Evolutionary conservation across 2,329 filamentous ascomycete species (phyloP).

Genomic region (Tolypocladium guangdongense): DNA sequence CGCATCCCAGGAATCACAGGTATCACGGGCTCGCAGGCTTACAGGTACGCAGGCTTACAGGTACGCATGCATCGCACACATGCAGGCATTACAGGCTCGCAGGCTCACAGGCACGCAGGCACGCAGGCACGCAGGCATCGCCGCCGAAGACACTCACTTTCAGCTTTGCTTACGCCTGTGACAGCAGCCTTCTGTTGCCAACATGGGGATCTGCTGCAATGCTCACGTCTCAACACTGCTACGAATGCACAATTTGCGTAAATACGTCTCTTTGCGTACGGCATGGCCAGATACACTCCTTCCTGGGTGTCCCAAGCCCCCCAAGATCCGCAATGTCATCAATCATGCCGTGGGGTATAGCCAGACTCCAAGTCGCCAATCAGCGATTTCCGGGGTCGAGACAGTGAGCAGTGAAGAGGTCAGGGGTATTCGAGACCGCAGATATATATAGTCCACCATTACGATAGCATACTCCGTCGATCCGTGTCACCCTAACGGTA

Average conservation of each 20-base stretch:
- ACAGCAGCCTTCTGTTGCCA: too few relatives aligned
- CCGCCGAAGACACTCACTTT: too few relatives aligned
- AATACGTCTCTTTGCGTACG: conserved; percentile 9
- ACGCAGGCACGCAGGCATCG: too few relatives aligned
- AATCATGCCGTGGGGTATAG: conserved; percentile 12
- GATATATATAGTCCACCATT: conserved; percentile 8
- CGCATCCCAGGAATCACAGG: too few relatives aligned
- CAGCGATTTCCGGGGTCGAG: conserved; percentile 2
- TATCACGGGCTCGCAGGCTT: too few relatives aligned
- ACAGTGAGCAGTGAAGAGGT: conserved; percentile 6
- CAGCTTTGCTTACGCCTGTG: too few relatives aligned
- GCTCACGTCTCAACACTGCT: background rate
- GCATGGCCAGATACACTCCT: conserved; percentile 14
- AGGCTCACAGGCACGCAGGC: too few relatives aligned
- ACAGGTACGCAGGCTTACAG: too few relatives aligned
- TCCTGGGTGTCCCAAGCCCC: conserved; percentile 9
- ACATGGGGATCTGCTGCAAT: background rate
- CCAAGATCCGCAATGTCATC: conserved; percentile 8
- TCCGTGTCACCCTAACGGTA: conserved; percentile 1
- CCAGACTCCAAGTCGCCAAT: conserved; percentile 3
- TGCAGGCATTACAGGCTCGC: too few relatives aligned
- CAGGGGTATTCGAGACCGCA: conserved; percentile 8
- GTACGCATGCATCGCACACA: too few relatives aligned
- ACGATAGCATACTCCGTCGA: conserved; percentile 8
- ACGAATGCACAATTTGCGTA: background rate